Evolutionary conservation across 2,329 filamentous ascomycete species (phyloP).

Genomic region (Paraphaeosphaeria minitans): DNA sequence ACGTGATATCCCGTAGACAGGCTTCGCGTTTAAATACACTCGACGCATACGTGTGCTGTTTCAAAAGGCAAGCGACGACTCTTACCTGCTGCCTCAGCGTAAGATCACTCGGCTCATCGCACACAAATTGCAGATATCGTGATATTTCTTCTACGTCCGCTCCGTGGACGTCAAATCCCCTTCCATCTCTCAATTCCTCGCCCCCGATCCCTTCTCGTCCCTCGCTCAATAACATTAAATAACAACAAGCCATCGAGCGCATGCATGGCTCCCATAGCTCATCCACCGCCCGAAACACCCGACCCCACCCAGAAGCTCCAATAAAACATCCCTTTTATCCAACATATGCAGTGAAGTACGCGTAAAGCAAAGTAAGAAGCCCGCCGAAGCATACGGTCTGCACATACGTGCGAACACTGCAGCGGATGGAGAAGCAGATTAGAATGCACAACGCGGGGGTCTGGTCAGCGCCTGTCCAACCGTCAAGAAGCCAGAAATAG

Average conservation of each 20-base stretch:
- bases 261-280: neutral
- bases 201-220: neutral
- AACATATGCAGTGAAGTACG: neutral
- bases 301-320: neutral
- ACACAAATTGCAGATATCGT: no score
- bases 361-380: neutral
- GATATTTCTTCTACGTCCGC: no score
- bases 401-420: neutral
- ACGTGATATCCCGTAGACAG: no score
- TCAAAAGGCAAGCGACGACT: no score
- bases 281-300: neutral
- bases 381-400: neutral
- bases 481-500: neutral
- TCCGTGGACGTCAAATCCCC: neutral
- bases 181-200: neutral
- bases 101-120: no score
- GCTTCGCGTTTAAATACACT: no score
- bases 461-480: conserved; percentile 1
- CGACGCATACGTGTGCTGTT: no score
- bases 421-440: neutral
- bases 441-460: neutral
- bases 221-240: neutral
- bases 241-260: neutral
- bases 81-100: no score
- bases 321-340: neutral